Evolutionary conservation across 768 basidiomycete species (phyloP), one percentile per base, ranked within the genome.

Genomic region (Russula compacta): DNA sequence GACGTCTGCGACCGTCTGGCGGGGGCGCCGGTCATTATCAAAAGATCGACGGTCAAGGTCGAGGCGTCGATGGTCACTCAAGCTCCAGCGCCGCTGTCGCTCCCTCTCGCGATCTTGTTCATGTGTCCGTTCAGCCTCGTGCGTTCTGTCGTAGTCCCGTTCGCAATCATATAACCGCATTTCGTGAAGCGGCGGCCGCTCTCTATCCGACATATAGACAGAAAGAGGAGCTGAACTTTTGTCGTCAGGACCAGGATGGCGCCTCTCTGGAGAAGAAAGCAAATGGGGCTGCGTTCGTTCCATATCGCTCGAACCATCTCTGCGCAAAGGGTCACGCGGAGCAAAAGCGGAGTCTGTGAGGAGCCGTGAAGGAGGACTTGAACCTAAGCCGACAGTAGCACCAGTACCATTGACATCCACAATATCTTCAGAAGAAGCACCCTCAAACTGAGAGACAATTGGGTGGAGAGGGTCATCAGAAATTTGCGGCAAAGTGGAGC

Each of bases 1-100:
- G 43, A 32, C 53, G 80, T 49, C 80, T 79, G 32, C 80, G 75
- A 53, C 75, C 73, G 52, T 80, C 79, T 53, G 76, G 74, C 29
- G 76, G 77, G 76, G 77, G 47, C 78, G 70, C 17, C 77, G 76
- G 21, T 55, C 44, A 63, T 76, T 67, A 65, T 74, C 62, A 69
- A 72, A 67, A 69, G 74, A 59, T 71, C 76, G 63, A 74, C 78
- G 48, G 63, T 75, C 78, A 62, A 73, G 76, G 19, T 73, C 74
- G 67, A 68, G 73, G 50, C 72, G 72, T 61, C 69, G 69, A 47
- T 72, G 72, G 35, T 62, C 61, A 53, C 51, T 61, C 44, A 61
- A 53, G 24, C 76, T 75, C 43, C 73, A 69, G 29, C 76, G 73
- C 53, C 73, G 74, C 50, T 76, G 72, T 58, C 73, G 71, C 54